phyloP scores from a whole-genome alignment of 2,329 filamentous ascomycete species.

The Arthroderma sp. region DNA sequence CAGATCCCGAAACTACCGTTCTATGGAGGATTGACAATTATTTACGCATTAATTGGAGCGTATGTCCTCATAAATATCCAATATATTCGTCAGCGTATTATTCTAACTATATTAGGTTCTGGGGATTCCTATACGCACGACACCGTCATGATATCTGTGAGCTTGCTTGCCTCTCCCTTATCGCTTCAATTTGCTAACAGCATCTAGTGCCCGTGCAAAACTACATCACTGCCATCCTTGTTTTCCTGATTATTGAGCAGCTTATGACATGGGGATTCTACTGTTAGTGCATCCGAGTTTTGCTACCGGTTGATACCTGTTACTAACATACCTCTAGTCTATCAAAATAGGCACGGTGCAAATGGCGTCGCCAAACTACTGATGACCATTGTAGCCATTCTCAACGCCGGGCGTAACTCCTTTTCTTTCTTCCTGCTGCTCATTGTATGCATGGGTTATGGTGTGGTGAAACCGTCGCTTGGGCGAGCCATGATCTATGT shows the following conservation, averaged over 20 bases:
- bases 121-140: slow-evolving; percentile 91
- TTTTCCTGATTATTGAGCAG: slow-evolving; percentile 92
- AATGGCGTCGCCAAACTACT: slow-evolving; percentile 72
- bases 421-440: slow-evolving; percentile 97
- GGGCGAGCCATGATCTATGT: slow-evolving; percentile 92
- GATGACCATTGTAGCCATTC: slow-evolving; percentile 78
- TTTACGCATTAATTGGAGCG: slow-evolving; percentile 74
- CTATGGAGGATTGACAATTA: slow-evolving; percentile 84
- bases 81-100: background rate
- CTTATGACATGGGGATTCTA: slow-evolving; percentile 99
- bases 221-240: slow-evolving; percentile 92
- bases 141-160: slow-evolving; percentile 79
- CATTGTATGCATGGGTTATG: slow-evolving; percentile 98
- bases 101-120: slow-evolving; percentile 44
- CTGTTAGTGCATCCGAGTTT: slow-evolving; percentile 37
- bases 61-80: slow-evolving; percentile 28
- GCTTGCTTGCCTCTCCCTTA: slow-evolving; percentile 16
- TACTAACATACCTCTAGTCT: slow-evolving; percentile 49
- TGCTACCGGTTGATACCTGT: background rate
- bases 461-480: slow-evolving; percentile 85
- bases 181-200: slow-evolving; percentile 19
- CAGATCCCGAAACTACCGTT: slow-evolving; percentile 97
- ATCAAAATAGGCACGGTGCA: slow-evolving; percentile 77
- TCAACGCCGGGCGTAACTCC: slow-evolving; percentile 89
- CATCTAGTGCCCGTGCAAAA: slow-evolving; percentile 78